Base-by-base conservation (phyloP, 257 asterid genomes). In the Solanum piurae region DNA sequence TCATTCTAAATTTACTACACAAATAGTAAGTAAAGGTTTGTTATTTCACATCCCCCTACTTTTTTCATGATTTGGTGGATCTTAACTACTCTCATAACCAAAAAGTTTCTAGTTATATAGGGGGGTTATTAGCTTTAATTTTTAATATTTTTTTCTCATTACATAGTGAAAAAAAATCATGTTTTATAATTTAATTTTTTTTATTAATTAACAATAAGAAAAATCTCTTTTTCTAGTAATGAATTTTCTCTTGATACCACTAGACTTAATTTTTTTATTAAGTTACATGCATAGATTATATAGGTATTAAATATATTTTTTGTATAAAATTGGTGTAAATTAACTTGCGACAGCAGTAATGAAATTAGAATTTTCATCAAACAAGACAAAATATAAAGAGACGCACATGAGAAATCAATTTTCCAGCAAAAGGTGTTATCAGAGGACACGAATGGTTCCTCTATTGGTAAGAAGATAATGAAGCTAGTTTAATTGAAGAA, bases 41-140 rank as follows among this genome's bases (percentile, higher is more conserved):
- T 71, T 60, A 46, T 46, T 80, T 80, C 85, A 27, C 85, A 80
- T 8, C 46, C 71, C 92, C 88, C 88, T 89, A 82, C 74, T 84
- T 93, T 82, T 90, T 90, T 92, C 86, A 94, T 87, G 92, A 90
- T 87, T 86, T 90, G 88, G 83, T 87, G 37, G 93, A 93, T 90
- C 94, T 87, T 82, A 89, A 91, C 94, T 34, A 34, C 80, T 72
- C 80, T 72, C 80, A 18, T 87, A 73, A 86, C 86, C 72, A 34
- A 44, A 33, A 36, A 69, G 80, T 4, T 86, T 80, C 40, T 73
- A 5, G 42, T 12, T 69, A 1, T 46, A 44, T 82, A 7, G 64
- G 40, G 86, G 13, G 42, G 1, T 49, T 14, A 7, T 31, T 40
- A 40, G 55, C 55, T 37, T 75, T 37, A 75, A 37, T 29, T 75